Evolutionary conservation across 2,329 filamentous ascomycete species (phyloP).

Genomic region (Aspergillus sp.): DNA sequence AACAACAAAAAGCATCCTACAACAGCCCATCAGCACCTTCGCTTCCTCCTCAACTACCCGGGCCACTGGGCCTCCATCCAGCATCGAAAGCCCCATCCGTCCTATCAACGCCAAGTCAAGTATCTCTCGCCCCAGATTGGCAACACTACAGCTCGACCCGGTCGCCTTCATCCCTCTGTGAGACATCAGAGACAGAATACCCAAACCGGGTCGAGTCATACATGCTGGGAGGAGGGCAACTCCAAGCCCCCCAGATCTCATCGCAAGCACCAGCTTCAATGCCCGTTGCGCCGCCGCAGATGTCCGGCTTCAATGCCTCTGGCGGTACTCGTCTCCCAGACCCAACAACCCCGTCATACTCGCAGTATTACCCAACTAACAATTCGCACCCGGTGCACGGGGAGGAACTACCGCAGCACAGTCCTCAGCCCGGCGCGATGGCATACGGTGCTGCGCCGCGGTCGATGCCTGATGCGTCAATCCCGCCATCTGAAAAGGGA

Average conservation of each 20-base stretch:
- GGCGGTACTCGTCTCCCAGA: constrained; percentile 10
- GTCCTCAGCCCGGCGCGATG: constrained; percentile 7
- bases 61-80: constrained; percentile 11
- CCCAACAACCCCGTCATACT: constrained; percentile 13
- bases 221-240: constrained; percentile 10
- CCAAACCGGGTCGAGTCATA: constrained; percentile 18
- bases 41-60: constrained; percentile 19
- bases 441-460: constrained; percentile 12
- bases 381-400: constrained; percentile 8
- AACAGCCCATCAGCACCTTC: constrained; percentile 13
- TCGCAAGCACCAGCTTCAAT: constrained; percentile 5
- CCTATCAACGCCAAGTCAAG: constrained; percentile 19
- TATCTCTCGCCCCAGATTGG: constrained; percentile 24
- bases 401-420: constrained; percentile 8
- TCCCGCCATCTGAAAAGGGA: constrained; percentile 7
- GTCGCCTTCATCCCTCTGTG: constrained; percentile 20
- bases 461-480: constrained; percentile 15
- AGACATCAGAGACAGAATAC: constrained; percentile 22
- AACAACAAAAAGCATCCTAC: constrained; percentile 12
- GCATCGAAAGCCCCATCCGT: constrained; percentile 17
- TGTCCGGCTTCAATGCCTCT: constrained; percentile 13
- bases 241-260: constrained; percentile 8
- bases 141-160: constrained; percentile 19
- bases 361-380: constrained; percentile 12
- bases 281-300: constrained; percentile 12